Conservation (phyloP, 257 asterid species). For the Misopates orontium region DNA sequence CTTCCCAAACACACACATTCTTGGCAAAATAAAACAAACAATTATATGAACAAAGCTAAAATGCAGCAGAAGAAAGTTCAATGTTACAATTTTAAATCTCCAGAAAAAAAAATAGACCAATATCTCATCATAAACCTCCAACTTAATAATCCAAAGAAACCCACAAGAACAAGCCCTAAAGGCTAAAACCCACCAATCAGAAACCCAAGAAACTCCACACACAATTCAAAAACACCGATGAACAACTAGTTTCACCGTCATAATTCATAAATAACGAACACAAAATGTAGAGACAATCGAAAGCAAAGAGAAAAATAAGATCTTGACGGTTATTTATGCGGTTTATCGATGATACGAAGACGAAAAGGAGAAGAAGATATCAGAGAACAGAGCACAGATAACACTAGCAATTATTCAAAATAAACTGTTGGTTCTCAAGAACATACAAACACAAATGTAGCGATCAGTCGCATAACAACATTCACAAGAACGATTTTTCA, state of each 20-base stretch:
- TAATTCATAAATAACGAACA: not conserved
- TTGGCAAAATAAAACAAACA: no score
- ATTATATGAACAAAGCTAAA: no score
- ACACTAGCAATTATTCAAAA: no score
- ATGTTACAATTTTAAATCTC: not conserved
- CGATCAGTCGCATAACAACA: no score
- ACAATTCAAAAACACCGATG: not conserved
- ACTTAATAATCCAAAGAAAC: not conserved
- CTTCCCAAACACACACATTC: no score
- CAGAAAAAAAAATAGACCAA: conserved; percentile 5
- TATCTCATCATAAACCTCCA: conserved; percentile 2
- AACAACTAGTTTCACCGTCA: not conserved
- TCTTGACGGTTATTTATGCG: not conserved
- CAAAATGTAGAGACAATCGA: not conserved
- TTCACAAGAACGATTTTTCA: no score
- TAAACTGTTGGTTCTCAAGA: no score
- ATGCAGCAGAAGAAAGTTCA: no score
- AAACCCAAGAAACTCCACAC: conserved; percentile 30
- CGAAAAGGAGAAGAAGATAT: not conserved
- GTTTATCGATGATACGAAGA: not conserved
- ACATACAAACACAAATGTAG: no score
- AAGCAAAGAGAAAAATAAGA: not conserved
- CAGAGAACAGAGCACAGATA: conserved; percentile 13
- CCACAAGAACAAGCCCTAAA: not conserved
- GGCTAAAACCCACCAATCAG: not conserved